Evolutionary conservation across 2,329 filamentous ascomycete genomes (phyloP), one percentile per base, ranked within the genome.

Genomic region (Alternaria novae-zelandiae): DNA sequence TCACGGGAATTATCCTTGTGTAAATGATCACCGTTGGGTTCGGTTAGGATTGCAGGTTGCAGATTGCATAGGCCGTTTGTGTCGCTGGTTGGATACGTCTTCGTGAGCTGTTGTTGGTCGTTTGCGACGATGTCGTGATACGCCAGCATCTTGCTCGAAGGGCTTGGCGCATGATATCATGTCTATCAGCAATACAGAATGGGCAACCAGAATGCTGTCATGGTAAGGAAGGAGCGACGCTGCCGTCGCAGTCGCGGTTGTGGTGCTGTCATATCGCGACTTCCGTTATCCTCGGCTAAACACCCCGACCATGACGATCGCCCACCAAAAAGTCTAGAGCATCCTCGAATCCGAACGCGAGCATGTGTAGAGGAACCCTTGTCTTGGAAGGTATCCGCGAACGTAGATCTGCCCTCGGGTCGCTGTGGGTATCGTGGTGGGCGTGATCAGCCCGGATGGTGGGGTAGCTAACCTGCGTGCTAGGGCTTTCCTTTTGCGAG

Each of bases 301-400:
- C 5, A 13, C 20, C 36, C 9, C 36, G 2, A 41, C 15, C 36
- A 17, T 41, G 36, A 41, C 0, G n/a, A 41, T 41, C 36, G 36
- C 36, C 36, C n/a, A 41, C 36, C 36, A 41, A 41, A 25, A 45
- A 23, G 25, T 30, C 53, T 21, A 20, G 17, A 44, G 17, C 36
- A 32, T 21, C 43, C 54, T 26, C 11, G 57, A 56, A 58, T 20
- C 44, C 57, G 59, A 59, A 55, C 12, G 50, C 46, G 51, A 59
- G 21, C 43, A 55, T 25, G 44, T 57, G 44, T 17, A 54, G 13
- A 20, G 23, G 23, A 49, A 23, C 13, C 28, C 43, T 15, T 50
- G 54, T 51, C 17, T 11, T n/a, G 6, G 20, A 23, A 6, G 4
- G 13, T 26, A n/a, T 13, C 11, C 13, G 12, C 20, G 9, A 53